Evolutionary conservation across 1,284 basidiomycete species (phyloP), one percentile per base, ranked within the genome.

Genomic region (Phellopilus nigrolimitatus): DNA sequence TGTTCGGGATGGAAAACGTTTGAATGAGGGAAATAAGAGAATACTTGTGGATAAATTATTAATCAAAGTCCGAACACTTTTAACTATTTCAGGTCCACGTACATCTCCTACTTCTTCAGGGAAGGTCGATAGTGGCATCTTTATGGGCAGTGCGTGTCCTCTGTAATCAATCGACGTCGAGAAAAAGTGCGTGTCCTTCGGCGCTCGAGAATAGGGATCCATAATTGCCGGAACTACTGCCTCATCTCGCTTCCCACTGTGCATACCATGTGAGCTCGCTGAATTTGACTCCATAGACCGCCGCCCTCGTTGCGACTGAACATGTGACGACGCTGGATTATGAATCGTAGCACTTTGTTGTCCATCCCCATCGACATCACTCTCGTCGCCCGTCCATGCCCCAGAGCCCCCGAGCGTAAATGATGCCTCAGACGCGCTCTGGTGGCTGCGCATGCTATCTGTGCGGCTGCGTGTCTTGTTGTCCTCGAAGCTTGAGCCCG

Each of bases 31-130:
- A 84, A 54, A 95, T 94, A 54, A 98, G 70, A 15, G 95, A 97
- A 68, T 95, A 98, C 91, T 95, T 37, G 65, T 0, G 38, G 47
- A 30, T 19, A 40, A n/a, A 46, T 43, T 7, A 47, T 43, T 24
- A 49, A 31, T 30, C 5, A 15, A 19, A 17, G 10, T 30, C 21
- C 10, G 21, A 13, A 8, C 15, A 17, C 15, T 15, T 9, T 13
- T 34, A 25, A 39, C 19, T 10, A 36, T 51, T 33, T 30, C 15
- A 49, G 43, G 22, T 8, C 1, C 56, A 74, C 86, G 66, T 63
- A 95, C 93, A 66, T 97, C 95, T 49, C 95, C 95, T 49, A 99
- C 91, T 74, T 99, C 95, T 65, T 95, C 91, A 0, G 88, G 77
- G 63, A 95, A 95, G 1, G 85, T 88, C 10, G 82, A 79, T 48